Evolutionary conservation across 805 yeast genomes (phyloP).

Genomic region (Priceomyces medius): DNA sequence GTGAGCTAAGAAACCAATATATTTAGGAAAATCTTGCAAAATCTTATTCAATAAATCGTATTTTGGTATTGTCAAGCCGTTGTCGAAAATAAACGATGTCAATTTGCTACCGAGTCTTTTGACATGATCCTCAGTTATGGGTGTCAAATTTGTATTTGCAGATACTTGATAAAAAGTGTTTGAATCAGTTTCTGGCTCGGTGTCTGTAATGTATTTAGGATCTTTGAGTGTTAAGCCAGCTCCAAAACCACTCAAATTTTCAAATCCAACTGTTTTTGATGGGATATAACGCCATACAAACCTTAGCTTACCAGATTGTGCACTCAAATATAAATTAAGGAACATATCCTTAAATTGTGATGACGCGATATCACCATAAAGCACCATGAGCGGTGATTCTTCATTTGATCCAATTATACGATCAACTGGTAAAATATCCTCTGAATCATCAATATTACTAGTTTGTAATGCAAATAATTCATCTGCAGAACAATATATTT

Average conservation of each 20-base stretch:
- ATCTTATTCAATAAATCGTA: conserved; percentile 38
- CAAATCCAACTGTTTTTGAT: conserved; percentile 15
- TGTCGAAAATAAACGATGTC: conserved; percentile 35
- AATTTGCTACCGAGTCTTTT: conserved; percentile 40
- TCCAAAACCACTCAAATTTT: conserved; percentile 60
- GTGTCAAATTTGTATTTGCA: conserved; percentile 21
- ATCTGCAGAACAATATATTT: conserved; percentile 60
- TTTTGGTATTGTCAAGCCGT: conserved; percentile 15
- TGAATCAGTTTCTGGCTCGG: conserved; percentile 33
- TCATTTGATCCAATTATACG: conserved; percentile 58
- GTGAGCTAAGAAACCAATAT: conserved; percentile 36
- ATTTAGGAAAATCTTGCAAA: conserved; percentile 56
- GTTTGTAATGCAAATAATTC: conserved; percentile 81
- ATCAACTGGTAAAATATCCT: conserved; percentile 49
- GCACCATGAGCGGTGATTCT: conserved; percentile 51
- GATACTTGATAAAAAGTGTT: conserved; percentile 14
- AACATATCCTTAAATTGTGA: conserved; percentile 56
- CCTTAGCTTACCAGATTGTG: conserved; percentile 62
- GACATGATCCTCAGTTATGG: conserved; percentile 30
- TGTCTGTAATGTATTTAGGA: conserved; percentile 65
- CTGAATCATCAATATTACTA: conserved; percentile 24
- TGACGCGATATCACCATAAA: conserved; percentile 67
- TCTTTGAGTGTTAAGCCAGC: conserved; percentile 61
- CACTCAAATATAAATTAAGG: conserved; percentile 55
- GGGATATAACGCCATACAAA: conserved; percentile 77